A percentile compares a stretch with the other conserved stretches of the same genome.
These are phyloP conservation scores for Penicillium ucsense DNA, from an alignment of 495 filamentous ascomycete species.

Conservation along the genomic window DNA sequence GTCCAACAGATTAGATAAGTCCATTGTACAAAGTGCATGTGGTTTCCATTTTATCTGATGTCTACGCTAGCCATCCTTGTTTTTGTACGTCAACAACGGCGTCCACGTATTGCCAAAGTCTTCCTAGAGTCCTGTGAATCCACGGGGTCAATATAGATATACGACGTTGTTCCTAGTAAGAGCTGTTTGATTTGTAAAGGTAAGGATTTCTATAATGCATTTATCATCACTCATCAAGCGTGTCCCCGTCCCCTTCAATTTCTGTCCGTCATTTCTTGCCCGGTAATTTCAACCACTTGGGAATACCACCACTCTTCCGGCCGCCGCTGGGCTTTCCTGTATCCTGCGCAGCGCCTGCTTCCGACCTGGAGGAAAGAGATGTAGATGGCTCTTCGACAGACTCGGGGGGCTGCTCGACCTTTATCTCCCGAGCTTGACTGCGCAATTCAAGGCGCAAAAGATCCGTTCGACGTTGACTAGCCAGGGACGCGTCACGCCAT, in stretches of 20 bases:
- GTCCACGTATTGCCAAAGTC: too few relatives aligned
- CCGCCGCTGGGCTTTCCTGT: slow-evolving; percentile 32
- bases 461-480: slow-evolving; percentile 25
- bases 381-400: slow-evolving; percentile 34
- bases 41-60: too few relatives aligned
- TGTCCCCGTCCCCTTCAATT: neutral
- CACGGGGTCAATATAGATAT: neutral
- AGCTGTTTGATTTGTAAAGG: neutral
- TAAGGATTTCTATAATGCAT: too few relatives aligned
- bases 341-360: slow-evolving; percentile 26
- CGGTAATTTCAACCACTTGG: slow-evolving; percentile 63
- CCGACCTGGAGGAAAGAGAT: slow-evolving; percentile 15
- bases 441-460: slow-evolving; percentile 59
- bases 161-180: neutral
- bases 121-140: too few relatives aligned
- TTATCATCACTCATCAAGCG: slow-evolving; percentile 4
- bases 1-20: too few relatives aligned
- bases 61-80: too few relatives aligned
- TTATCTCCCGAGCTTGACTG: slow-evolving; percentile 56
- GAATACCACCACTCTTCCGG: slow-evolving; percentile 39
- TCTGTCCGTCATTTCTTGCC: slow-evolving; percentile 39
- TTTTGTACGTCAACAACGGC: too few relatives aligned
- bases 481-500: slow-evolving; percentile 55
- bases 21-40: too few relatives aligned
- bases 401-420: slow-evolving; percentile 39